Evolutionary conservation across 176 grass and related monocot genomes (phyloP).

Genomic region (Sorghum bicolor): DNA sequence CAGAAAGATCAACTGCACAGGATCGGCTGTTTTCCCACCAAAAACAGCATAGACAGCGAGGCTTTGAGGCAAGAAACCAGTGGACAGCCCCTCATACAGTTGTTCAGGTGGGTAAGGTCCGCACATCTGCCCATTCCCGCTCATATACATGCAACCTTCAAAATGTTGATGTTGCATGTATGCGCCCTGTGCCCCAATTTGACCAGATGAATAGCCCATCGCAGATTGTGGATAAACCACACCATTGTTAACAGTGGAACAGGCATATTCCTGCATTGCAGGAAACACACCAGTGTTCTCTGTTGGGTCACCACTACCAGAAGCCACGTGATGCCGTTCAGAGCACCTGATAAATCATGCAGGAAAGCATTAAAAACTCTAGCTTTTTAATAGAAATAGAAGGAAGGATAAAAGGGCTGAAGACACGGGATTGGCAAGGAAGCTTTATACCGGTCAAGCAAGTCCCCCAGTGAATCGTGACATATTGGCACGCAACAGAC

Average conservation of each 20-base stretch:
- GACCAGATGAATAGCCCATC: background rate
- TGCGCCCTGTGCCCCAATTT: conserved; percentile 1
- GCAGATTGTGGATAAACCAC: conserved; percentile 22
- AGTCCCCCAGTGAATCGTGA: background rate
- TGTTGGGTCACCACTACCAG: background rate
- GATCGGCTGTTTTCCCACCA: conserved; percentile 50
- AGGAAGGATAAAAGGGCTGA: background rate
- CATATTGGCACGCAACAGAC: too few species aligned
- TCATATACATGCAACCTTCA: conserved; percentile 79
- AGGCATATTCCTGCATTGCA: conserved; percentile 41
- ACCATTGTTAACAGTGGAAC: conserved; percentile 15
- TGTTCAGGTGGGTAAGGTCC: conserved; percentile 79
- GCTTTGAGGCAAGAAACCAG: conserved; percentile 65
- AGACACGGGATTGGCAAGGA: background rate
- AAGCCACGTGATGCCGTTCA: conserved; percentile 1
- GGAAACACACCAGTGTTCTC: conserved; percentile 28
- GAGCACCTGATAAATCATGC: conserved; percentile 13
- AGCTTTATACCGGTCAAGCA: background rate
- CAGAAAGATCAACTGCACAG: conserved; percentile 63
- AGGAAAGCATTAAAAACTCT: background rate
- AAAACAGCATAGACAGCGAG: conserved; percentile 73
- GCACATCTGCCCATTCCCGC: conserved; percentile 77
- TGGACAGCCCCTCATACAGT: conserved; percentile 66
- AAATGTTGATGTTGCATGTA: conserved; percentile 28
- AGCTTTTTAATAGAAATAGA: background rate